A percentile compares a stretch with the other conserved stretches of the same genome.
phyloP scores from a whole-genome alignment of 345 rosid genomes.

The Eutrema yunnanense region DNA sequence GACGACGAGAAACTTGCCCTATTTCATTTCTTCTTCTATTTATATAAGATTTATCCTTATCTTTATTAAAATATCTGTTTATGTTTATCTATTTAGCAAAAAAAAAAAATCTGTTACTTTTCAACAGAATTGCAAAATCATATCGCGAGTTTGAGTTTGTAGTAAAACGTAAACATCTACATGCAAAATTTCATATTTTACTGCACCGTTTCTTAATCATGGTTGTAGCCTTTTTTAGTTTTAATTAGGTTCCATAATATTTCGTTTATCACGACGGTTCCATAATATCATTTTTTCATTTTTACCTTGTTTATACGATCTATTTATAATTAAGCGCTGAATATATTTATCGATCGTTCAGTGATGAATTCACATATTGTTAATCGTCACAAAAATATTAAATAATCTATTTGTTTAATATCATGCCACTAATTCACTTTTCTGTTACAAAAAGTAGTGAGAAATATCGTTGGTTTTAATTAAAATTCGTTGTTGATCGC shows the following conservation, averaged over 20 bases:
- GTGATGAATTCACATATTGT: too few relatives aligned
- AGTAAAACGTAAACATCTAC: neutral
- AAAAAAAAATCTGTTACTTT: neutral
- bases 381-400: neutral
- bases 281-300: too few relatives aligned
- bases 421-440: neutral
- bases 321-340: neutral
- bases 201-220: neutral
- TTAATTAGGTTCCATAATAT: neutral
- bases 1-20: conserved; percentile 2
- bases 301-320: neutral
- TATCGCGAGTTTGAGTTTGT: too few relatives aligned
- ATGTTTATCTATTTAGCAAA: too few relatives aligned
- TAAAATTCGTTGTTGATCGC: neutral
- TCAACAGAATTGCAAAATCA: neutral
- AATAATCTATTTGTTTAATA: neutral
- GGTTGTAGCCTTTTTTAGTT: neutral
- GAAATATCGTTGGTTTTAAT: neutral
- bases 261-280: neutral
- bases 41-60: neutral
- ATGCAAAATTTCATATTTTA: neutral
- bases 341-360: too few relatives aligned
- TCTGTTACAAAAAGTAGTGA: neutral
- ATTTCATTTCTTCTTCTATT: neutral
- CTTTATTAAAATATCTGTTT: neutral